These are phyloP conservation scores for Ustilago trichophora DNA, from an alignment of 1,284 basidiomycete genomes.

Conservation along the genomic window DNA sequence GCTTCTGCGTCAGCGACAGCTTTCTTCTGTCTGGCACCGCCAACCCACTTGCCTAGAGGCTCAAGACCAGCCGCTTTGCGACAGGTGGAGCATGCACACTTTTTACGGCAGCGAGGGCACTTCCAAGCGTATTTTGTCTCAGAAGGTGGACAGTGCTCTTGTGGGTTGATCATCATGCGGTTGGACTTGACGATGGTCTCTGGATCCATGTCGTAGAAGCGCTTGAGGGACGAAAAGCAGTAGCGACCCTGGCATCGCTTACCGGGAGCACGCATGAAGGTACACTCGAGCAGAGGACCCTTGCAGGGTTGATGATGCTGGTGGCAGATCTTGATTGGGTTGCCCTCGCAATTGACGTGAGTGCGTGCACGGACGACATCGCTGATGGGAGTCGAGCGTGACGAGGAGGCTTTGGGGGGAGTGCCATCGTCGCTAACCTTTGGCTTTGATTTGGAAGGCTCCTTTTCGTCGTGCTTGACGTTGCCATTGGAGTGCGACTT, in stretches of 20 bases:
- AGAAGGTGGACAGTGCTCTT: slow-evolving; percentile 33
- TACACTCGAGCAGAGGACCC: slow-evolving; percentile 39
- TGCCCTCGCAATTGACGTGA: slow-evolving; percentile 27
- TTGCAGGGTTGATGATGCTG: slow-evolving; percentile 43
- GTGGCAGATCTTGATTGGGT: slow-evolving; percentile 28
- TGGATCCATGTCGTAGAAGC: slow-evolving; percentile 39
- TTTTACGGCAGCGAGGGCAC: slow-evolving; percentile 40
- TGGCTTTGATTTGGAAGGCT: slow-evolving; percentile 9
- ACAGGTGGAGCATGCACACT: slow-evolving; percentile 34
- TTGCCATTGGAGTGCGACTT: background rate
- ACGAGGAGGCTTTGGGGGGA: background rate
- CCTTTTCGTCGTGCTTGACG: too few relatives aligned
- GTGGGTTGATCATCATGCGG: slow-evolving; percentile 42
- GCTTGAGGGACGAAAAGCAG: slow-evolving; percentile 39
- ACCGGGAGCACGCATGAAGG: slow-evolving; percentile 43
- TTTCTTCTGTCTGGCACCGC: background rate
- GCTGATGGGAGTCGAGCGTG: slow-evolving; percentile 21
- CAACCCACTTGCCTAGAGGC: slow-evolving; percentile 23
- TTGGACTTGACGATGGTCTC: slow-evolving; percentile 39
- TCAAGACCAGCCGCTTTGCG: slow-evolving; percentile 29
- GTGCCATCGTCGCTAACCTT: slow-evolving; percentile 10
- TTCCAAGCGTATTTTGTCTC: slow-evolving; percentile 51
- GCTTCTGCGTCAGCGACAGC: background rate
- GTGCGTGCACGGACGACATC: slow-evolving; percentile 30
- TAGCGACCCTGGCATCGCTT: slow-evolving; percentile 35